A percentile compares a stretch with the other conserved stretches of the same genome.
phyloP scores from a whole-genome alignment of 306 rosid genomes.

The Cucurbita maxima region DNA sequence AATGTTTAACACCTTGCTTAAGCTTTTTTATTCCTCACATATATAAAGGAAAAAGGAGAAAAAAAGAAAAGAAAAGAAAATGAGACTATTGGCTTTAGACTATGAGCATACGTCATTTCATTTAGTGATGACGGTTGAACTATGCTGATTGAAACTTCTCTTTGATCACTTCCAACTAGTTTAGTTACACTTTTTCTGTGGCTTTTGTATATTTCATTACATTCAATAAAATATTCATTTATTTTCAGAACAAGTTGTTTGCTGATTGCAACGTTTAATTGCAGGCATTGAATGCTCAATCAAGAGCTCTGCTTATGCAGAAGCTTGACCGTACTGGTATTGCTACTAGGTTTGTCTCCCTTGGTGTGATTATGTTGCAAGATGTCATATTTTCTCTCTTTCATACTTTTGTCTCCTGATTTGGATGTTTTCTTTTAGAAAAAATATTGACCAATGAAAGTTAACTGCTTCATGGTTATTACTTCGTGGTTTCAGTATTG shows the following conservation, averaged over 20 bases:
- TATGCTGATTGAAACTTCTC: neutral
- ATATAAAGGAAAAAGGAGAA: neutral
- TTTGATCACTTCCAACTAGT: neutral
- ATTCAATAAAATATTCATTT: neutral
- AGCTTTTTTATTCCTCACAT: neutral
- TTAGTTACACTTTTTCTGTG: neutral
- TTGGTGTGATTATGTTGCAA: neutral
- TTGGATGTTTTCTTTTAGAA: neutral
- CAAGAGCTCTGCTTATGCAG: conserved; percentile 88
- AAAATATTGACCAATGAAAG: neutral
- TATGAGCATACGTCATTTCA: neutral
- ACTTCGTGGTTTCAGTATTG: conserved; percentile 41
- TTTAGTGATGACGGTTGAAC: neutral
- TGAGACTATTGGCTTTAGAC: neutral
- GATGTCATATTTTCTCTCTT: neutral
- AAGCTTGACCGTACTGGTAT: conserved; percentile 85
- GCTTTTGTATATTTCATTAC: neutral
- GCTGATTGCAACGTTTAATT: conserved; percentile 5
- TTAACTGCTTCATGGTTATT: neutral
- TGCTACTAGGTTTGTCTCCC: conserved; percentile 51
- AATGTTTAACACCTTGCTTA: neutral
- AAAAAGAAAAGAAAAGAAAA: neutral
- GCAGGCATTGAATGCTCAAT: conserved; percentile 91
- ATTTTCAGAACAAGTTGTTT: neutral
- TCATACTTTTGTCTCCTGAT: neutral